phyloP scores from a whole-genome alignment of 495 filamentous ascomycete genomes.

The Bryoglossum gracile region DNA sequence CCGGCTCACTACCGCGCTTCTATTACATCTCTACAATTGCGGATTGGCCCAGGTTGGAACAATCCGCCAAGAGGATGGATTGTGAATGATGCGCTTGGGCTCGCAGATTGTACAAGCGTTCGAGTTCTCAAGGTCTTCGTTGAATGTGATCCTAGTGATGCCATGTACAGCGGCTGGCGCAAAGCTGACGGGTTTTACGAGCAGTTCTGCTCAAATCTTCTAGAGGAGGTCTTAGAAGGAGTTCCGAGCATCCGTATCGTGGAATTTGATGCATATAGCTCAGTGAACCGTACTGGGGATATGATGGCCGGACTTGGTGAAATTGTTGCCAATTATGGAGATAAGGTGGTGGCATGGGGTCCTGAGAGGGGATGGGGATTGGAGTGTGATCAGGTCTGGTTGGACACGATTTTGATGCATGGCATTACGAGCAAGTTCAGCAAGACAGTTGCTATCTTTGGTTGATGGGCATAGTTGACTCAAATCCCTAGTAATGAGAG shows the following conservation, averaged over 20 bases:
- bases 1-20: conserved; percentile 56
- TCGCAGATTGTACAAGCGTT: conserved; percentile 54
- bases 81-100: conserved; percentile 56
- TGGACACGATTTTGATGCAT: conserved; percentile 19
- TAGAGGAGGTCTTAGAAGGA: conserved; percentile 49
- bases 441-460: conserved; percentile 14
- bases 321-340: conserved; percentile 38
- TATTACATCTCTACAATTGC: conserved; percentile 64
- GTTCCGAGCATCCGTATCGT: conserved; percentile 55
- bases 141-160: conserved; percentile 69
- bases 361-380: conserved; percentile 60
- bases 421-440: conserved; percentile 10
- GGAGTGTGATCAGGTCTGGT: conserved; percentile 17
- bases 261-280: conserved; percentile 68
- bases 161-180: conserved; percentile 66
- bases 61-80: conserved; percentile 67
- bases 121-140: conserved; percentile 66
- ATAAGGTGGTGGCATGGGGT: conserved; percentile 58
- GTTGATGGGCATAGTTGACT: no score
- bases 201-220: conserved; percentile 52
- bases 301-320: conserved; percentile 63
- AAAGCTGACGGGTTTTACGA: conserved; percentile 65
- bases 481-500: no score
- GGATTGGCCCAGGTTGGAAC: conserved; percentile 75
- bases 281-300: conserved; percentile 59